Conservation (phyloP, 768 basidiomycete species). For the Collybia mongolica region DNA sequence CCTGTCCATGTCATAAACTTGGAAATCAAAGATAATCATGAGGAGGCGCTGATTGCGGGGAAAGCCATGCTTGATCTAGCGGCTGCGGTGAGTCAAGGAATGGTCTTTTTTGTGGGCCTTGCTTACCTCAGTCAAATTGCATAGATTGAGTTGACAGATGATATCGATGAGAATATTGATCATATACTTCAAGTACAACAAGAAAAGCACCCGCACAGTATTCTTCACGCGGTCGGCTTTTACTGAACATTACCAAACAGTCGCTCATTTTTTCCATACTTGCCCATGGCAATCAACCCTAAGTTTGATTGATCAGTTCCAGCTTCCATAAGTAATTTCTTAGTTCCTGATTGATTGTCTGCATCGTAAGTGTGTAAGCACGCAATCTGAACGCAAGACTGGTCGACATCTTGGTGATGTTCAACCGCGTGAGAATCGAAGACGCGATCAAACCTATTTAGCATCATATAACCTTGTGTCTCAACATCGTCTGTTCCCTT, state of each 20-base stretch:
- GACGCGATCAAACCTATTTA: slow-evolving; percentile 41
- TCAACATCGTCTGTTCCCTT: neutral
- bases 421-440: slow-evolving; percentile 58
- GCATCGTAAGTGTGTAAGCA: slow-evolving; percentile 22
- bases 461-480: neutral
- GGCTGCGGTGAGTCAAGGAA: slow-evolving; percentile 62
- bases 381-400: slow-evolving; percentile 41
- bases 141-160: slow-evolving; percentile 82
- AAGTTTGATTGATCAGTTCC: neutral
- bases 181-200: slow-evolving; percentile 81
- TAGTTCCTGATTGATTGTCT: no score
- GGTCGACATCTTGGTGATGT: slow-evolving; percentile 11
- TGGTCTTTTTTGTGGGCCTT: neutral
- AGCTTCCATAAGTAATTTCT: neutral
- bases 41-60: slow-evolving; percentile 95
- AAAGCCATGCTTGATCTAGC: slow-evolving; percentile 93
- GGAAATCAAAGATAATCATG: slow-evolving; percentile 99
- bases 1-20: slow-evolving; percentile 97
- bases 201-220: slow-evolving; percentile 87
- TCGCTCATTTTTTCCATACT: neutral
- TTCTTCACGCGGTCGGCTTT: slow-evolving; percentile 89
- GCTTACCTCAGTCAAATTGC: slow-evolving; percentile 7
- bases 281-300: neutral
- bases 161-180: slow-evolving; percentile 92
- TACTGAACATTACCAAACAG: slow-evolving; percentile 52